These are phyloP conservation scores for Pseudomassariella vexata DNA, from an alignment of 2,329 filamentous ascomycete species.

Conservation along the genomic window DNA sequence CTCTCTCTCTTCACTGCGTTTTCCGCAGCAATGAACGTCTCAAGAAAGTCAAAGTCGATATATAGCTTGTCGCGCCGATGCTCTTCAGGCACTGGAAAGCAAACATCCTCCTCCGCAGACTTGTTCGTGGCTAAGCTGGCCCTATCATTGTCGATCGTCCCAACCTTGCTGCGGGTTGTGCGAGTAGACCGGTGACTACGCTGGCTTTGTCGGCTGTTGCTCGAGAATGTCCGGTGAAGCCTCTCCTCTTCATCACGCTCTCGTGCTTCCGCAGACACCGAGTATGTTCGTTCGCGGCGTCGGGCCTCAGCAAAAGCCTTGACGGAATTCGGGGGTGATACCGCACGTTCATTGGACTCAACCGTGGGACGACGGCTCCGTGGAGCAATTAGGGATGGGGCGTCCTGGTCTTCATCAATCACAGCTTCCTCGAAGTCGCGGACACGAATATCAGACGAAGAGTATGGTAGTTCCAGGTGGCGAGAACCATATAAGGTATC, in stretches of 20 bases:
- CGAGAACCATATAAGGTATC: conserved; percentile 60
- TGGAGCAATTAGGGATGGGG: conserved; percentile 33
- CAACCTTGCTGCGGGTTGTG: conserved; percentile 39
- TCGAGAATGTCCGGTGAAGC: conserved; percentile 66
- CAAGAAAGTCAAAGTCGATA: conserved; percentile 89
- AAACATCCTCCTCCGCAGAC: conserved; percentile 80
- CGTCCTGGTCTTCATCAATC: conserved; percentile 64
- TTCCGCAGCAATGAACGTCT: conserved; percentile 75
- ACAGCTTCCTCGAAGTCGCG: conserved; percentile 87
- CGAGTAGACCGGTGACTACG: conserved; percentile 44
- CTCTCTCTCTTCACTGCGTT: conserved; percentile 42
- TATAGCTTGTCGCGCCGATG: conserved; percentile 65
- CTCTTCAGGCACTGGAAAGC: conserved; percentile 74
- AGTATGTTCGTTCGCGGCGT: conserved; percentile 71
- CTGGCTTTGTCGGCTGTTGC: conserved; percentile 61
- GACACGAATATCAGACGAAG: conserved; percentile 36
- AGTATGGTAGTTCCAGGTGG: conserved; percentile 33
- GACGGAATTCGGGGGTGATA: conserved; percentile 91
- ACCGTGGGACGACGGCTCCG: conserved; percentile 51
- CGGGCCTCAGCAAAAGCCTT: conserved; percentile 93
- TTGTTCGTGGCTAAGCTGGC: conserved; percentile 59
- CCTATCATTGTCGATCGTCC: conserved; percentile 55
- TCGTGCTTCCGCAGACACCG: conserved; percentile 39
- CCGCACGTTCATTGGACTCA: conserved; percentile 56
- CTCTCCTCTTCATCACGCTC: conserved; percentile 42